A percentile compares a stretch with the other conserved stretches of the same genome.
Conservation (phyloP, 495 filamentous ascomycete genomes). For the Aspergillus conjunctus region DNA sequence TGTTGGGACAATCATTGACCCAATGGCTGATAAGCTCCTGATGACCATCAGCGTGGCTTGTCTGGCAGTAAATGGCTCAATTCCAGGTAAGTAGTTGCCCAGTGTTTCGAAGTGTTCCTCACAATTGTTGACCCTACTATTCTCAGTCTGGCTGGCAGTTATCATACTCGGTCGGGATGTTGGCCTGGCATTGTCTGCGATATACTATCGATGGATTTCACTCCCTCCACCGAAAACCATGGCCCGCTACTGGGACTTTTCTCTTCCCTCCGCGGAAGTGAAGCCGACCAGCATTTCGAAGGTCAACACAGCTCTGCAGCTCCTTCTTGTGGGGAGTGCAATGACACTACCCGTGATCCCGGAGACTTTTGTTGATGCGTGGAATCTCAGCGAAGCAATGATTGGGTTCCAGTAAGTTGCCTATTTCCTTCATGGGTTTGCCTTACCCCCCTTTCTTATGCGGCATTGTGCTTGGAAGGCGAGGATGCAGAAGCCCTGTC, state of each 20-base stretch:
- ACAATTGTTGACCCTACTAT: background rate
- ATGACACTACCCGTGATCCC: conserved; percentile 71
- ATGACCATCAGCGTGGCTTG: conserved; percentile 91
- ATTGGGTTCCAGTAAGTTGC: conserved; percentile 68
- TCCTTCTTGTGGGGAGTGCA: conserved; percentile 75
- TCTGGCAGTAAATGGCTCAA: conserved; percentile 74
- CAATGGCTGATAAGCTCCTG: conserved; percentile 92
- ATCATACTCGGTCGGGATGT: conserved; percentile 91
- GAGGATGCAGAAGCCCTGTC: conserved; percentile 5
- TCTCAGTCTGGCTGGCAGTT: conserved; percentile 75
- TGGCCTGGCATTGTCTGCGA: conserved; percentile 80
- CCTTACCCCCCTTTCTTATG: conserved; percentile 5
- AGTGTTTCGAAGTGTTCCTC: background rate
- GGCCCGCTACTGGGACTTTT: conserved; percentile 95
- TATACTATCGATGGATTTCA: conserved; percentile 94
- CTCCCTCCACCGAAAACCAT: conserved; percentile 92
- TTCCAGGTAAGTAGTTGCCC: conserved; percentile 63
- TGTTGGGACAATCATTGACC: conserved; percentile 93
- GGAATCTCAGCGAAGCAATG: conserved; percentile 59
- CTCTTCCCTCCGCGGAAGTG: conserved; percentile 88
- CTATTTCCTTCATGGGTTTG: conserved; percentile 6
- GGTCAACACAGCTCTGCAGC: conserved; percentile 80
- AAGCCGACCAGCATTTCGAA: conserved; percentile 90
- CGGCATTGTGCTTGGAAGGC: background rate
- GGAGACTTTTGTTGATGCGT: conserved; percentile 41